These are phyloP conservation scores for Collybia mongolica DNA, from an alignment of 768 basidiomycete genomes.

Conservation along the genomic window DNA sequence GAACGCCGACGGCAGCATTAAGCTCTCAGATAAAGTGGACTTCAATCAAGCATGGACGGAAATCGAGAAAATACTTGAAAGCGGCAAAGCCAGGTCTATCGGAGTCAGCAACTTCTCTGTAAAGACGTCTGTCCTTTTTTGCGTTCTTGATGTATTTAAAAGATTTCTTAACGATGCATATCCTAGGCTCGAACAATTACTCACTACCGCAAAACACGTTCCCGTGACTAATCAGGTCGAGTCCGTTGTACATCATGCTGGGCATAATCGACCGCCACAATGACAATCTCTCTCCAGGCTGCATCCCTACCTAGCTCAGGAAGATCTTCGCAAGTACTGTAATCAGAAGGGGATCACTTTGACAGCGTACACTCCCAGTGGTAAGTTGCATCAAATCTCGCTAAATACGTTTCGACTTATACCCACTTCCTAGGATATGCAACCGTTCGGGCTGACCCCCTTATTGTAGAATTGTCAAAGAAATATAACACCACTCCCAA, in stretches of 20 bases:
- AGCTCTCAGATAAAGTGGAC: conserved; percentile 25
- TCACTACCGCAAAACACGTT: conserved; percentile 38
- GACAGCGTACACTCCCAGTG: conserved; percentile 49
- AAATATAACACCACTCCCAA: conserved; percentile 46
- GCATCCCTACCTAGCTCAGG: conserved; percentile 52
- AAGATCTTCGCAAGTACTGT: conserved; percentile 45
- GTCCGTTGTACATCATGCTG: conserved; percentile 19
- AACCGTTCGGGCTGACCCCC: conserved; percentile 42
- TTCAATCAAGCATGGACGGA: conserved; percentile 49
- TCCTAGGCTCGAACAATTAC: conserved; percentile 35
- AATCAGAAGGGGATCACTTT: conserved; percentile 46
- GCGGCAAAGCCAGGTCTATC: conserved; percentile 47
- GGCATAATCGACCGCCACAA: neutral
- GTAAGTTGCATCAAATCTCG: conserved; percentile 15
- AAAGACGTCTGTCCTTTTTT: conserved; percentile 39
- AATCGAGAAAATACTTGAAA: conserved; percentile 47
- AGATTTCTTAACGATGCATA: neutral
- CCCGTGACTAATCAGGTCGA: conserved; percentile 52
- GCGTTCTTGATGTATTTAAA: neutral
- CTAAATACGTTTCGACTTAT: neutral
- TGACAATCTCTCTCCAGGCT: conserved; percentile 30
- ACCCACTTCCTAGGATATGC: conserved; percentile 31
- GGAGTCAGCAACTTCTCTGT: conserved; percentile 63
- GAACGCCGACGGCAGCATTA: conserved; percentile 33
- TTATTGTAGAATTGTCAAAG: conserved; percentile 40